Evolutionary conservation across 2,329 filamentous ascomycete genomes (phyloP).

Genomic region (Aspergillus aculeatinus): DNA sequence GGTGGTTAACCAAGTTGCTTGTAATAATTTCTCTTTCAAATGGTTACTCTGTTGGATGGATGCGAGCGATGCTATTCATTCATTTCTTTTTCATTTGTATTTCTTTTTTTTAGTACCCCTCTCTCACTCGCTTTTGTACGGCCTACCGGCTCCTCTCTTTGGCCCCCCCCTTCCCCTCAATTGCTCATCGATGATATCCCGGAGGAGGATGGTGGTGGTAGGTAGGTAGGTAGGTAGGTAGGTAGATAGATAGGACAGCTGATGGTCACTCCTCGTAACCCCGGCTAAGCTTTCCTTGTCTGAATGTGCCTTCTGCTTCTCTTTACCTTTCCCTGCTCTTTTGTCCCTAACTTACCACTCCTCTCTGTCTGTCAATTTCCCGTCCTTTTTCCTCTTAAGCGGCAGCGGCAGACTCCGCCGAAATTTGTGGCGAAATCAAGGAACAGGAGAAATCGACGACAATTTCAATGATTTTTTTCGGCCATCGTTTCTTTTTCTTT

Average conservation of each 20-base stretch:
- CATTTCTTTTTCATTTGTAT: background rate
- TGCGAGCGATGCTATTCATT: background rate
- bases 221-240: too few species aligned
- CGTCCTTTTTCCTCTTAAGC: background rate
- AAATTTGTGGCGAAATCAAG: conserved; percentile 22
- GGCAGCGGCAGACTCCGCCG: conserved; percentile 19
- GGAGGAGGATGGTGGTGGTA: conserved; percentile 4
- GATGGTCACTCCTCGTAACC: conserved; percentile 5
- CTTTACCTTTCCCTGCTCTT: conserved; percentile 6
- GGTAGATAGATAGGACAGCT: background rate
- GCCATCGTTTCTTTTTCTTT: conserved; percentile 1
- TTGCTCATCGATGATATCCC: conserved; percentile 5
- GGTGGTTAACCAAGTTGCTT: background rate
- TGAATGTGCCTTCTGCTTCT: conserved; percentile 4
- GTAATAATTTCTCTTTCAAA: conserved; percentile 8
- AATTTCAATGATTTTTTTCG: conserved; percentile 9
- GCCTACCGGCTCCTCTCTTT: conserved; percentile 4
- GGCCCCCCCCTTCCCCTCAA: conserved; percentile 20
- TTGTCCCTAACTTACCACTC: background rate
- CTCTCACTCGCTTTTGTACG: background rate
- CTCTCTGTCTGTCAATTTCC: background rate
- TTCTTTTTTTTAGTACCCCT: background rate
- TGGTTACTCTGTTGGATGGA: background rate
- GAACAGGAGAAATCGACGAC: background rate
- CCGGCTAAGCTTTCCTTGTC: conserved; percentile 29